These are phyloP conservation scores for Ceriops zippeliana DNA, from an alignment of 345 rosid genomes.

Conservation along the genomic window DNA sequence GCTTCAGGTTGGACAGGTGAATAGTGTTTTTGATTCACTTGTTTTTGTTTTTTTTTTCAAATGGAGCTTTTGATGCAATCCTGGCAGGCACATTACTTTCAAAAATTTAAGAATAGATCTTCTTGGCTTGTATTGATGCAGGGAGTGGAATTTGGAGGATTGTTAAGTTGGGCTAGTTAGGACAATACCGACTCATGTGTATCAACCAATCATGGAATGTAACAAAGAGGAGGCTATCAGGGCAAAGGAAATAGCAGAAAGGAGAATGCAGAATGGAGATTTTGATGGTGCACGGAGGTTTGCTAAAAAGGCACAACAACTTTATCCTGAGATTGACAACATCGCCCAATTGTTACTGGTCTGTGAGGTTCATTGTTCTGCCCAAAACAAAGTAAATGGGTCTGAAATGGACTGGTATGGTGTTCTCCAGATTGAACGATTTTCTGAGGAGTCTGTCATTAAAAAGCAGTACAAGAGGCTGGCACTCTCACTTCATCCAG, in stretches of 20 bases:
- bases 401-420: constrained; percentile 81
- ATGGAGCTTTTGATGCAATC: neutral
- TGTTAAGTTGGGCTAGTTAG: neutral
- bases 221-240: constrained; percentile 86
- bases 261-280: constrained; percentile 50
- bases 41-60: neutral
- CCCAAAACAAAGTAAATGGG: constrained; percentile 46
- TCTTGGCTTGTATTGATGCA: constrained; percentile 10
- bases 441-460: constrained; percentile 51
- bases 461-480: constrained; percentile 86
- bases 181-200: neutral
- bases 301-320: constrained; percentile 58
- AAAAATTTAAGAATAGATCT: neutral
- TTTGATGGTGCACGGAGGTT: constrained; percentile 53
- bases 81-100: neutral
- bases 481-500: constrained; percentile 86
- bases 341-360: constrained; percentile 62
- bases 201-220: constrained; percentile 54
- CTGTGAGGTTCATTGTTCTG: constrained; percentile 71
- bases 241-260: constrained; percentile 63
- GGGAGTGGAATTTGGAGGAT: constrained; percentile 20
- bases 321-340: constrained; percentile 60
- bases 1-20: constrained; percentile 11
- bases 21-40: neutral
- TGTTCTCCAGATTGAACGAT: constrained; percentile 59